Evolutionary conservation across 192 early-diverging fungal genomes (phyloP), one percentile per base, ranked within the genome.

Genomic region (Coemansia sp.): DNA sequence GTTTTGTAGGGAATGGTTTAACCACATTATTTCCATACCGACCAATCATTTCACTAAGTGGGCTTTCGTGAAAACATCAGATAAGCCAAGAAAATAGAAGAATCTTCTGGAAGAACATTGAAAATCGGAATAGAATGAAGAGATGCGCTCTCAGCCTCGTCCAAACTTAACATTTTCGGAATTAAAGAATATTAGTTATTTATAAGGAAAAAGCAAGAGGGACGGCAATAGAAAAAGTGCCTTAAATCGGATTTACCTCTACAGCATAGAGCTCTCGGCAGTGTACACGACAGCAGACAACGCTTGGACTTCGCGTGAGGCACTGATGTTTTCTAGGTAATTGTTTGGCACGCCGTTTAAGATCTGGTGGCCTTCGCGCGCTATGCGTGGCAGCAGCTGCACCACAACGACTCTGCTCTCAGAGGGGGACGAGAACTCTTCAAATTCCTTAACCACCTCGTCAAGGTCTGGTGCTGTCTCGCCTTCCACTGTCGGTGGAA

Each of bases 231-330:
- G 21, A 46, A 64, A 40, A 39, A 0, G 16, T 0, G 22, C 19
- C 49, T 22, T 7, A 52, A 32, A 52, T 8, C 1, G 54, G 3
- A 22, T 11, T 9, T 56, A 40, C 32, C 4, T 58, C 37, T 63
- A 84, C 22, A 65, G 41, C 6, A 81, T 59, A 13, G 56, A 13
- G 22, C 82, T 85, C 65, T 88, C 87, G 46, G 89, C 87, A 0
- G 90, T 88, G 68, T 93, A 93, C 36, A 93, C 86, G 12, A 90
- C 85, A 4, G 90, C 92, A 16, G 90, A 89, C 43, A 93, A 87
- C 4, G 89, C 90, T 67, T 91, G 90, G 21, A 93, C 71, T 62
- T 93, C 90, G 68, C 88, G 89, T 51, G 88, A 84, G 51, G 88
- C 85, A 32, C 87, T 84, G 67, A 93, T 69, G 45, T 83, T 86